Conservation (phyloP, 441 rosid species). For the Jatropha podagrica region DNA sequence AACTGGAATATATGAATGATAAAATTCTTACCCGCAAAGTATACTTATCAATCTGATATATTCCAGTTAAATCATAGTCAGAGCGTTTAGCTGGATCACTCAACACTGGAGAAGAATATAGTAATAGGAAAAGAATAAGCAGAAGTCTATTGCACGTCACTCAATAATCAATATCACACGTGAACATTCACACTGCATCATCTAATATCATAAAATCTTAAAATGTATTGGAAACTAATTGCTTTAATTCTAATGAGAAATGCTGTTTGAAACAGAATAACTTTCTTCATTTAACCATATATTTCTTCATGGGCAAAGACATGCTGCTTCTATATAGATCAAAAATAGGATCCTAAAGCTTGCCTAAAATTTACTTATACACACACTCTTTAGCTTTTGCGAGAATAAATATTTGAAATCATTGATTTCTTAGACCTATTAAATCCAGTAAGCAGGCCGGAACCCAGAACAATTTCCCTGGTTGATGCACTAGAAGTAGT, state of each 20-base stretch:
- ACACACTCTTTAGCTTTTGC: neutral
- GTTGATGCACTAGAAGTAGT: neutral
- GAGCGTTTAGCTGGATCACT: conserved; percentile 69
- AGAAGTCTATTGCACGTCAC: neutral
- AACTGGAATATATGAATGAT: conserved; percentile 2
- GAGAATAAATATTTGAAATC: neutral
- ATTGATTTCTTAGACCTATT: neutral
- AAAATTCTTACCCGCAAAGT: conserved; percentile 59
- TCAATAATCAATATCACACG: neutral
- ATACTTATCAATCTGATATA: conserved; percentile 73
- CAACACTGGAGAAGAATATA: conserved; percentile 48
- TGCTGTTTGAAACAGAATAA: neutral
- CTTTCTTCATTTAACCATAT: neutral
- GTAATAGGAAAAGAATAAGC: conserved; percentile 10
- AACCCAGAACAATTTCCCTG: neutral
- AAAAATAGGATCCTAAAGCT: neutral
- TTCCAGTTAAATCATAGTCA: conserved; percentile 72
- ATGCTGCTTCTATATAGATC: neutral
- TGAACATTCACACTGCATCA: neutral
- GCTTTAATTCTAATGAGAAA: neutral
- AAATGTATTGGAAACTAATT: neutral
- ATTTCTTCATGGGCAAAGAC: neutral
- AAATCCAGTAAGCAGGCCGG: neutral
- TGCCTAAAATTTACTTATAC: neutral
- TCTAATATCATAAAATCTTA: neutral